A percentile compares a stretch with the other conserved stretches of the same genome.
Evolutionary conservation across 495 filamentous ascomycete genomes (phyloP).

Genomic region (Antarctomyces pellizariae): DNA sequence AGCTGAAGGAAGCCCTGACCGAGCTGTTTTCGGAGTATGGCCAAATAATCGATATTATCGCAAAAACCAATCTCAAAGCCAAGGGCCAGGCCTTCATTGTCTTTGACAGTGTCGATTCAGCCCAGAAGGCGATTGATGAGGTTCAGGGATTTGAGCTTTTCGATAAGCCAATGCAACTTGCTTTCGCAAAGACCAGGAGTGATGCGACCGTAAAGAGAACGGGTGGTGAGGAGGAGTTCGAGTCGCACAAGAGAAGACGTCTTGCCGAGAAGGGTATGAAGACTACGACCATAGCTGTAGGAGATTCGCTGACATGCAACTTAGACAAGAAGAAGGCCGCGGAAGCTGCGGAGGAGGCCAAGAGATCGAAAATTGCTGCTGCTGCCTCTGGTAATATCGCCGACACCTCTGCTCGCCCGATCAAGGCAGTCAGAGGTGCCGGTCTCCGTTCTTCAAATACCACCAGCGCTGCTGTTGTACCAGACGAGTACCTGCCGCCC

Average conservation of each 20-base stretch:
- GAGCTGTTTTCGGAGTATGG: slow-evolving; percentile 84
- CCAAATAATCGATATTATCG: slow-evolving; percentile 72
- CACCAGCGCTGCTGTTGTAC: slow-evolving; percentile 50
- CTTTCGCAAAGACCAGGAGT: slow-evolving; percentile 64
- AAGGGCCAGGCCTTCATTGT: slow-evolving; percentile 96
- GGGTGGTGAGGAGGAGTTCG: slow-evolving; percentile 59
- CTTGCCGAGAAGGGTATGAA: slow-evolving; percentile 69
- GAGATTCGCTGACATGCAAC: background rate
- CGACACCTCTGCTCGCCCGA: slow-evolving; percentile 31
- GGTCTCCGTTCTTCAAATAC: slow-evolving; percentile 62
- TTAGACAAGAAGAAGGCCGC: slow-evolving; percentile 79
- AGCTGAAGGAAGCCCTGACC: slow-evolving; percentile 46
- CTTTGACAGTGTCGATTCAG: slow-evolving; percentile 57
- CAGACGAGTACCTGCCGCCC: slow-evolving; percentile 90
- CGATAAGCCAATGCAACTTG: slow-evolving; percentile 75
- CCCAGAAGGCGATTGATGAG: slow-evolving; percentile 61
- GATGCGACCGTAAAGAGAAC: slow-evolving; percentile 63
- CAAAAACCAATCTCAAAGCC: slow-evolving; percentile 74
- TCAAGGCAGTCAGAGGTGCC: slow-evolving; percentile 50
- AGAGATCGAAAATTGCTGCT: slow-evolving; percentile 59
- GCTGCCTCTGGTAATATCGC: slow-evolving; percentile 25
- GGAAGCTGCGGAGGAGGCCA: slow-evolving; percentile 60
- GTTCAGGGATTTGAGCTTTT: slow-evolving; percentile 88
- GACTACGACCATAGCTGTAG: slow-evolving; percentile 4
- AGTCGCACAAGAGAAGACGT: slow-evolving; percentile 64